Conservation (phyloP, 495 filamentous ascomycete species). For the Penicillium crystallinum region DNA sequence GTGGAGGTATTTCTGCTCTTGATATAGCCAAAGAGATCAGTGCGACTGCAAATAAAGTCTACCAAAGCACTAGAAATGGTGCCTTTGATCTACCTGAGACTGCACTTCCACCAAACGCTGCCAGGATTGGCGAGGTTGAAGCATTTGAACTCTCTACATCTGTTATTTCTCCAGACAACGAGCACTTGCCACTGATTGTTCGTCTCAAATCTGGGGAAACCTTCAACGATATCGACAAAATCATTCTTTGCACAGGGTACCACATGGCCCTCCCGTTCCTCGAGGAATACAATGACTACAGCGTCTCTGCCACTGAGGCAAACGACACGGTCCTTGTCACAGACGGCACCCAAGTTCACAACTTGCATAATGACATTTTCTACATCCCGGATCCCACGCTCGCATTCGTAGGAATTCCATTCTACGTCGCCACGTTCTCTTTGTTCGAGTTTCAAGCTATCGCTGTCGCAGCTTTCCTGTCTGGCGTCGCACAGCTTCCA, state of each 20-base stretch:
- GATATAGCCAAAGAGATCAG: constrained; percentile 57
- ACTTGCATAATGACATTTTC: constrained; percentile 63
- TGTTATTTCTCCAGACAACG: constrained; percentile 27
- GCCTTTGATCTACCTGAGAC: constrained; percentile 48
- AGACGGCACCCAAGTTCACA: constrained; percentile 60
- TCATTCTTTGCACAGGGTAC: constrained; percentile 63
- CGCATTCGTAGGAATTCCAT: constrained; percentile 56
- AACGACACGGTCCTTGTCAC: constrained; percentile 52
- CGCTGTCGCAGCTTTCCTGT: constrained; percentile 51
- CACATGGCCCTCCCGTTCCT: constrained; percentile 58
- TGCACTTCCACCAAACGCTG: constrained; percentile 43
- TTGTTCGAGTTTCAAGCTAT: constrained; percentile 64
- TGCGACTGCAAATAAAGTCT: constrained; percentile 43
- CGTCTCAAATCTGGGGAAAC: constrained; percentile 38
- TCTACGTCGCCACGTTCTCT: constrained; percentile 57
- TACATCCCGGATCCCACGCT: constrained; percentile 61
- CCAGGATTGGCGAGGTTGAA: constrained; percentile 48
- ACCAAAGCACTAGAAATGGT: constrained; percentile 56
- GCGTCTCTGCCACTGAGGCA: constrained; percentile 25
- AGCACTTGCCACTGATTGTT: constrained; percentile 29
- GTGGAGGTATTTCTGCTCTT: constrained; percentile 54
- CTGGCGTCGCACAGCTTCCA: constrained; percentile 49
- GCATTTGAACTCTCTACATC: constrained; percentile 17
- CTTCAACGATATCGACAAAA: constrained; percentile 47
- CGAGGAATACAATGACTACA: constrained; percentile 38